Evolutionary conservation across 139 green algal genomes (phyloP), one percentile per base, ranked within the genome.

Genomic region (Zygnema circumcarinatum): DNA sequence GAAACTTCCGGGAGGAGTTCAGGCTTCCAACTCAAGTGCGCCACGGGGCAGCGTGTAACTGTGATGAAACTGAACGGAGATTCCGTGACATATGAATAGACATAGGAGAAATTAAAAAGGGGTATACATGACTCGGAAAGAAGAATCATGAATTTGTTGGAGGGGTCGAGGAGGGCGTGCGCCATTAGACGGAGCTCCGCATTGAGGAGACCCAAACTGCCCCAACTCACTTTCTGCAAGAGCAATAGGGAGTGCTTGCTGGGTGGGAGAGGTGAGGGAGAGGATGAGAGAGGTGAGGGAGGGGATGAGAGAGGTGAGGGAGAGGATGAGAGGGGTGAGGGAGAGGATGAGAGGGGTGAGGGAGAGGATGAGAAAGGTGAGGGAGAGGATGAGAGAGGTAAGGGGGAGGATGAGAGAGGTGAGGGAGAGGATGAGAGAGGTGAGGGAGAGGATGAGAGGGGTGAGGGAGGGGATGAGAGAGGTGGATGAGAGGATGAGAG

Each of bases 101-200:
- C 2, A 16, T 87, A 35, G 2, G 56, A 33, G 22, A 88, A 88
- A 74, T 74, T 87, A 2, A 62, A 38, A 35, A 88, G 25, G 2
- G 82, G 82, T 33, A 88, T 88, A 74, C 82, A 88, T 35, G 67
- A 33, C 21, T 88, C 82, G 2, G 82, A 88, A 35, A 88, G 3
- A 52, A 88, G 82, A 47, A 88, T 32, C 62, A 88, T 86, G 2
- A 33, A 38, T 53, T 88, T 35, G 38, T 88, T 88, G 11, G 11
- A 16, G 3, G 82, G 67, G 39, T 87, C 82, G 22, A 88, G 62
- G 72, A 88, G 82, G 35, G 82, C 82, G 2, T 87, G 69, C 2
- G 82, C 82, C 36, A 88, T 38, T 2, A 88, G 82, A 7, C 82
- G 62, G 11, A 72, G 35, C 73, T 88, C 82, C 67, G 82, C 82